phyloP scores from a whole-genome alignment of 2,329 filamentous ascomycete species.

The Chaetomiaceae sp. region DNA sequence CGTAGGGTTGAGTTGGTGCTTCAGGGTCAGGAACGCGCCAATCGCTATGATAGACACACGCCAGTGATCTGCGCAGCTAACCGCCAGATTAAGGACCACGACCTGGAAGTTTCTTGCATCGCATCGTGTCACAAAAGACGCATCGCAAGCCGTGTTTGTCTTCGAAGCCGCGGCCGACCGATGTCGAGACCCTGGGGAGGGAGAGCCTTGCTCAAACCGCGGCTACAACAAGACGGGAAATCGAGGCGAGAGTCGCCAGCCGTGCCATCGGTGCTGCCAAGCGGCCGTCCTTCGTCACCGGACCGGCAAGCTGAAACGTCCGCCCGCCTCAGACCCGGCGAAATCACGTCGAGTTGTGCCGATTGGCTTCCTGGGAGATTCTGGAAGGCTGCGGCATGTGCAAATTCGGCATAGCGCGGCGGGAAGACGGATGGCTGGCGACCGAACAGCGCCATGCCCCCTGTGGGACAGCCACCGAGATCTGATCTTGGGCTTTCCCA shows the following conservation, averaged over 20 bases:
- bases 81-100: slow-evolving; percentile 17
- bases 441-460: slow-evolving; percentile 5
- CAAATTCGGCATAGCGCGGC: slow-evolving; percentile 10
- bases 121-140: not conserved
- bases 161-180: not conserved
- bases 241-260: no score
- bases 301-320: not conserved
- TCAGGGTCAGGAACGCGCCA: not conserved
- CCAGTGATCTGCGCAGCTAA: slow-evolving; percentile 8
- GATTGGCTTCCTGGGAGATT: slow-evolving; percentile 7
- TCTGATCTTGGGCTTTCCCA: slow-evolving; percentile 7
- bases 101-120: slow-evolving; percentile 1
- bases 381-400: slow-evolving; percentile 6
- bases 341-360: not conserved
- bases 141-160: slow-evolving; percentile 1
- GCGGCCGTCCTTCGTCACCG: no score
- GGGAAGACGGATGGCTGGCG: slow-evolving; percentile 13
- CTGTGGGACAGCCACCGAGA: slow-evolving; percentile 7
- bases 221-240: no score
- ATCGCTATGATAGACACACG: not conserved
- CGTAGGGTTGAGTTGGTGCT: slow-evolving; percentile 17
- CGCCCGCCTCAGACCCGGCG: not conserved
- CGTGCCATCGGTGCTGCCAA: no score
- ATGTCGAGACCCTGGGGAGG: no score
- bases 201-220: no score